Evolutionary conservation across 345 rosid species (phyloP).

Genomic region (Eucalyptus microcorys): DNA sequence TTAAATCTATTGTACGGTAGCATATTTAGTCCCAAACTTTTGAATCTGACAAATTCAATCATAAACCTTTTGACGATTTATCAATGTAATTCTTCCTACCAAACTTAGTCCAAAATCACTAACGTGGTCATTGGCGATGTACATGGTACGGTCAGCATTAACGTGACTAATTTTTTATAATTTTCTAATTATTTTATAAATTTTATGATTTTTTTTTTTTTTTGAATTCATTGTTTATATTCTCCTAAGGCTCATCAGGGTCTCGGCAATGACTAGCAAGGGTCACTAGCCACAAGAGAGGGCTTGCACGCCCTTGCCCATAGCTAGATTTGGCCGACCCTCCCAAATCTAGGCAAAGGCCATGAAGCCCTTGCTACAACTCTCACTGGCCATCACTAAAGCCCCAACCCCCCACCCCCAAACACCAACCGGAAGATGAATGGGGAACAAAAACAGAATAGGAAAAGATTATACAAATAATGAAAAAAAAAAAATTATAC

Average conservation of each 20-base stretch:
- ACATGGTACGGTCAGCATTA: not conserved
- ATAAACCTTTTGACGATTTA: not conserved
- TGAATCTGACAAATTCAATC: not conserved
- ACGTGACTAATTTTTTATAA: not conserved
- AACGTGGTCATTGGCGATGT: not conserved
- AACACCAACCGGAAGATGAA: not conserved
- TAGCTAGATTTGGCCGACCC: not conserved
- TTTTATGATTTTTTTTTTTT: not conserved
- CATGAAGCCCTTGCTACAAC: not conserved
- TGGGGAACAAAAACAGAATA: not conserved
- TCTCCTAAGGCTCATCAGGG: not conserved
- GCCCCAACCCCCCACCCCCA: not conserved
- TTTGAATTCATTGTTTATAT: not conserved
- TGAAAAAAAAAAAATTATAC: no score
- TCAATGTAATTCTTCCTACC: not conserved
- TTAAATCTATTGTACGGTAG: not conserved
- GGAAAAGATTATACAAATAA: no score
- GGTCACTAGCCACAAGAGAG: not conserved
- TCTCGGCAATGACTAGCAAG: rapidly evolving
- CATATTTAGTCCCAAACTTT: not conserved
- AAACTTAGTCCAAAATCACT: not conserved
- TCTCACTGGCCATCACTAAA: not conserved
- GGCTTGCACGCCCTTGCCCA: not conserved
- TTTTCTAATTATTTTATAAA: no score
- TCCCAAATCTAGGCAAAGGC: not conserved